Evolutionary conservation across 2,329 filamentous ascomycete species (phyloP).

Genomic region (Pestalotiopsis sp.): DNA sequence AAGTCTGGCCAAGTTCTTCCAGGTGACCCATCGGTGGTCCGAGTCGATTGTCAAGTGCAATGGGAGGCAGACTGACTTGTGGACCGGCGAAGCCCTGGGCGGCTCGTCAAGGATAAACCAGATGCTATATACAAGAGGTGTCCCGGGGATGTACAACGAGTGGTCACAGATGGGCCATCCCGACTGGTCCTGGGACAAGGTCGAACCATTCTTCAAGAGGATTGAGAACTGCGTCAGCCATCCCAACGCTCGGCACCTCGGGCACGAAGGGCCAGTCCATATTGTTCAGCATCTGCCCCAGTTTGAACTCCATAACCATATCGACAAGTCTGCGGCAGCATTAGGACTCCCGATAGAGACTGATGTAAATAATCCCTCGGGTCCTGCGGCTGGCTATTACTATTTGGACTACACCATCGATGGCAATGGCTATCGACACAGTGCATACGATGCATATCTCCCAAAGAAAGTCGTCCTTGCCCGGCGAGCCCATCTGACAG

Average conservation of each 20-base stretch:
- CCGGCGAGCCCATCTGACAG: constrained; percentile 2
- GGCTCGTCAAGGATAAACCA: constrained; percentile 30
- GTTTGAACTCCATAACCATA: constrained; percentile 14
- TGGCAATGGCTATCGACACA: constrained; percentile 12
- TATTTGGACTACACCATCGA: constrained; percentile 17
- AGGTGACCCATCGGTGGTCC: constrained; percentile 6
- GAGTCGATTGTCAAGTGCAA: constrained; percentile 9
- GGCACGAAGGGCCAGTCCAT: constrained; percentile 14
- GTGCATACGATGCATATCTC: constrained; percentile 15
- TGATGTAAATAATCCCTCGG: constrained; percentile 12
- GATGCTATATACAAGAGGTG: constrained; percentile 30
- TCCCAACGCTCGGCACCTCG: constrained; percentile 8
- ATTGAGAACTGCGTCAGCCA: constrained; percentile 13
- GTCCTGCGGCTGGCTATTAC: constrained; percentile 16
- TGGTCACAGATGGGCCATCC: constrained; percentile 23
- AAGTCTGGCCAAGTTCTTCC: constrained; percentile 10
- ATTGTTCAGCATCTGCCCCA: constrained; percentile 11
- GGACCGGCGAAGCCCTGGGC: constrained; percentile 25
- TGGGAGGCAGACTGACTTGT: constrained; percentile 11
- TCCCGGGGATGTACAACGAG: constrained; percentile 27
- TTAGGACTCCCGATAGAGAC: constrained; percentile 14
- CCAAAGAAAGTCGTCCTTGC: constrained; percentile 9
- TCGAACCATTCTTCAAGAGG: constrained; percentile 17
- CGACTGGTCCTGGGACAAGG: constrained; percentile 18
- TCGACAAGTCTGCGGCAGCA: constrained; percentile 16